Percentiles rank a stretch among this genome's conserved stretches.
phyloP scores from a whole-genome alignment of 148 eudicot genomes.

The Rhododendron mucronatum region DNA sequence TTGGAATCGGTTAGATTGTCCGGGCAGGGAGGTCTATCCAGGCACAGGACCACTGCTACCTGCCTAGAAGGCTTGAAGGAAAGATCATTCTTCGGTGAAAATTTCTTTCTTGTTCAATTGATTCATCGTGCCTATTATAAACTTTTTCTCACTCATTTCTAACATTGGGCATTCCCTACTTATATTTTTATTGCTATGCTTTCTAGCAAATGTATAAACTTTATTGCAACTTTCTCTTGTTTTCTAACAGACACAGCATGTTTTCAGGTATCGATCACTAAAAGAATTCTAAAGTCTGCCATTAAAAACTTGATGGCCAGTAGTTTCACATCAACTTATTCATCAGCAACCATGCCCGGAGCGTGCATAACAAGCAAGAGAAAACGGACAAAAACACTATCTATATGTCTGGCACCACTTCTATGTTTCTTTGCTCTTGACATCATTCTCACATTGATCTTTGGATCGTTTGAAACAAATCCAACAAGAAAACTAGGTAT shows the following conservation, averaged over 20 bases:
- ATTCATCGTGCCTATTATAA: background rate
- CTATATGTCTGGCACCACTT: slow-evolving; percentile 8
- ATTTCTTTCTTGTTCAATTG: background rate
- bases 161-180: background rate
- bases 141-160: background rate
- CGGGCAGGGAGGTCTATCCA: background rate
- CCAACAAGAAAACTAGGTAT: slow-evolving; percentile 12
- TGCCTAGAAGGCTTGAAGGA: background rate
- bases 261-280: background rate
- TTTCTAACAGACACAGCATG: background rate
- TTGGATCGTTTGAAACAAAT: slow-evolving; percentile 14
- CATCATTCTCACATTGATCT: slow-evolving; percentile 12
- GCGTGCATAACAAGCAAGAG: background rate
- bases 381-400: slow-evolving; percentile 6
- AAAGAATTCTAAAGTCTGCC: background rate
- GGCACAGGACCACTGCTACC: background rate
- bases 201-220: background rate
- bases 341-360: background rate
- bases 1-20: background rate
- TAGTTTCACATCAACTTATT: background rate
- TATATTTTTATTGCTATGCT: background rate
- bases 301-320: background rate
- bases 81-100: background rate
- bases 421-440: slow-evolving; percentile 11
- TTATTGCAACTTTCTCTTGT: background rate